Evolutionary conservation across 441 rosid species (phyloP).

Genomic region (Erodium chrysanthum): DNA sequence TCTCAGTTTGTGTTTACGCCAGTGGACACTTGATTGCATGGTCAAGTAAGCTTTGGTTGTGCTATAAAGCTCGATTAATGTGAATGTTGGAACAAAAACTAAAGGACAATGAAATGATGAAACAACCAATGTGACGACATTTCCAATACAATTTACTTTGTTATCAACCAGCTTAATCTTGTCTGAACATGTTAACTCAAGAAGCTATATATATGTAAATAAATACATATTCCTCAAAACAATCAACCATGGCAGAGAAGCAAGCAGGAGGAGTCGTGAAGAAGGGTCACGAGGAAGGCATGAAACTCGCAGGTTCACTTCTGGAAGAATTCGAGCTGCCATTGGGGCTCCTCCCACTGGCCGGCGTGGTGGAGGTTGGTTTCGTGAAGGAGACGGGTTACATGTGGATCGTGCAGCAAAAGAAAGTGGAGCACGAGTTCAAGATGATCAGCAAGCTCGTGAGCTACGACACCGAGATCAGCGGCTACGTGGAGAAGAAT

Average conservation of each 20-base stretch:
- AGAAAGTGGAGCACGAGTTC: slow-evolving; percentile 42
- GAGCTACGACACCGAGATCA: slow-evolving; percentile 38
- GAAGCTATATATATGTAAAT: too few species aligned
- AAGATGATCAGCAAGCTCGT: slow-evolving; percentile 49
- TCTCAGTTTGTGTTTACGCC: too few species aligned
- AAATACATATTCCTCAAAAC: too few species aligned
- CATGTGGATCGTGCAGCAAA: slow-evolving; percentile 49
- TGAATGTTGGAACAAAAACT: background rate
- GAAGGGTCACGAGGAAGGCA: slow-evolving; percentile 43
- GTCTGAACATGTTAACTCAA: too few species aligned
- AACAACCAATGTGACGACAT: background rate
- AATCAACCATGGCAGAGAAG: background rate
- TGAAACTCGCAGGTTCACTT: slow-evolving; percentile 34
- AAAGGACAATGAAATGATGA: background rate
- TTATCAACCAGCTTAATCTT: background rate
- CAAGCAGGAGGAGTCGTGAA: slow-evolving; percentile 31
- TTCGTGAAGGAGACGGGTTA: slow-evolving; percentile 35
- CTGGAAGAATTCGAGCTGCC: slow-evolving; percentile 52
- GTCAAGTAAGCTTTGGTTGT: too few species aligned
- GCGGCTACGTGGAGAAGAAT: slow-evolving; percentile 34
- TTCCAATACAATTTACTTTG: background rate
- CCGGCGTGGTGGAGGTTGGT: slow-evolving; percentile 40
- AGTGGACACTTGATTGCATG: too few species aligned
- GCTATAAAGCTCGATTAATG: background rate
- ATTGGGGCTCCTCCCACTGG: slow-evolving; percentile 45